phyloP scores from a whole-genome alignment of 139 green algal genomes.

The Coelastrella sp. region DNA sequence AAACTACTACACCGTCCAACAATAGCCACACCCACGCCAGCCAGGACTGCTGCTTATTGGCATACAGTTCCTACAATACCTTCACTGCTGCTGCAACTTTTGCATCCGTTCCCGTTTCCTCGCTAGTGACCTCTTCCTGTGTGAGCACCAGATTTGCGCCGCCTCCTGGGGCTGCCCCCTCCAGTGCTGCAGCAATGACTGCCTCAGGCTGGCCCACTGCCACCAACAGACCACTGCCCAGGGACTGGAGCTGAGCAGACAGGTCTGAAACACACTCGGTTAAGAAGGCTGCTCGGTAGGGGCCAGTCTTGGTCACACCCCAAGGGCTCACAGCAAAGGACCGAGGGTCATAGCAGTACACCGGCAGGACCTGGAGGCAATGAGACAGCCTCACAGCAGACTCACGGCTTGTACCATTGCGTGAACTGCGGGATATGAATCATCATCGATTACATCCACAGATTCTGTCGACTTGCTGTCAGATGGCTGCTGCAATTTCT shows the following conservation, averaged over 20 bases:
- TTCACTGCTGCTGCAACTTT: slow-evolving; percentile 51
- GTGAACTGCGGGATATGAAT: no score
- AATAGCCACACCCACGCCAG: background rate
- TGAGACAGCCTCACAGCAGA: background rate
- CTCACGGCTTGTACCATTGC: no score
- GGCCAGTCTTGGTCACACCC: slow-evolving; percentile 71
- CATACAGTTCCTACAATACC: background rate
- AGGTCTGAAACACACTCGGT: slow-evolving; percentile 88
- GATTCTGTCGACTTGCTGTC: background rate
- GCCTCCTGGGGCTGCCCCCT: background rate
- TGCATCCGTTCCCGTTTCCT: slow-evolving; percentile 81
- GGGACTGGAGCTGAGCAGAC: slow-evolving; percentile 57
- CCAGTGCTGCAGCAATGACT: slow-evolving; percentile 67
- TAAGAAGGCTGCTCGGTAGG: slow-evolving; percentile 84
- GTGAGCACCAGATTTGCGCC: slow-evolving; percentile 69
- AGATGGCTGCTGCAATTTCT: no score
- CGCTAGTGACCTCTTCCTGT: slow-evolving; percentile 79
- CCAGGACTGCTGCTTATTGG: background rate
- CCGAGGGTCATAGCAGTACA: slow-evolving; percentile 95
- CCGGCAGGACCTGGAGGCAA: slow-evolving; percentile 80
- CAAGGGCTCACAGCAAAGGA: slow-evolving; percentile 62
- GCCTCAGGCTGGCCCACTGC: slow-evolving; percentile 83
- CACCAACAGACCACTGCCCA: slow-evolving; percentile 86
- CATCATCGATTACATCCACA: background rate
- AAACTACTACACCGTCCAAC: background rate